Evolutionary conservation across 352 stramenopile genomes (phyloP), one percentile per base, ranked within the genome.

Genomic region (Phytophthora pini): DNA sequence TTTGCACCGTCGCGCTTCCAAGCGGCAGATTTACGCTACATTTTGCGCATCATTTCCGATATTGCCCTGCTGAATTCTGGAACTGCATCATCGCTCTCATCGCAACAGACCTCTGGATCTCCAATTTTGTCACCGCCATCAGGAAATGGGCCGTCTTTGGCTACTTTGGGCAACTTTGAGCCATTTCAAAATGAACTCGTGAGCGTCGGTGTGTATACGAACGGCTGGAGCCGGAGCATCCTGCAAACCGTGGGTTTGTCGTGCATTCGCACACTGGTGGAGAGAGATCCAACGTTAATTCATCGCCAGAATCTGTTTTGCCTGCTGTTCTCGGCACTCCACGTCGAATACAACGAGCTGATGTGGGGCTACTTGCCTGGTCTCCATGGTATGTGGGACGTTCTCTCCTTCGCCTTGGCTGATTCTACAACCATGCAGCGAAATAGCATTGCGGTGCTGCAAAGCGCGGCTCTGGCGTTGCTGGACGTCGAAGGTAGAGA

Each of bases 251-350:
- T 93, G 31, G 78, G 69, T 5, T 66, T 94, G 54, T 91, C 86
- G 9, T 94, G 86, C 47, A 71, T 95, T 49, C 84, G 86, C 5
- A 93, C 87, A 5, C 73, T 95, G 1, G 81, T 90, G 10, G 88
- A 95, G 66, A 79, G 86, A 12, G 84, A 95, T 39, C 84, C 88
- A 20, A 53, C 65, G 3, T 71, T 92, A 17, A 89, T 94, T 69
- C 75, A 70, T 10, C 68, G 70, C 13, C 72, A 88, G 29, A 84
- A 81, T 45, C 47, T 94, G 6, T 82, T 89, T 38, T 88, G 82
- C 60, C 56, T 92, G 26, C 67, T 95, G 6, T 94, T 94, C 68
- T 84, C 87, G 36, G 86, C 86, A 32, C 79, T 95, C 10, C 84
- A 95, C 40, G 74, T 83, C 5, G 84, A 92, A 59, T 84, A 80